phyloP scores from a whole-genome alignment of 306 rosid genomes.

The Citrullus amarus region DNA sequence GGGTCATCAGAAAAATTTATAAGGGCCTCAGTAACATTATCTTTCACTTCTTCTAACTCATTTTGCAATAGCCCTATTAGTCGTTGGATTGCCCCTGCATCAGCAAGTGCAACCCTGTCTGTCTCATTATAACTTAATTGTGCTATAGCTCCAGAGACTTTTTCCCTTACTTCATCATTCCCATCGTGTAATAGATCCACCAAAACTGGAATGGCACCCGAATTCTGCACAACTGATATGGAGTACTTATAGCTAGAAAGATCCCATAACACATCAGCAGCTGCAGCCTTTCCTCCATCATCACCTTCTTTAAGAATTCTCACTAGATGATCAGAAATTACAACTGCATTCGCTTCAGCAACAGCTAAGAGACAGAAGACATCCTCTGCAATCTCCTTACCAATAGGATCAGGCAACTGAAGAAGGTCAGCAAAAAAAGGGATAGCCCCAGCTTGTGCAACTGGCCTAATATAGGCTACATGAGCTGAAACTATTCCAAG shows the following conservation, averaged over 20 bases:
- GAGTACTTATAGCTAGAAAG: neutral
- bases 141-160: neutral
- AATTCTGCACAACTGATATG: neutral
- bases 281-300: neutral
- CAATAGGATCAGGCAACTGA: neutral
- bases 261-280: neutral
- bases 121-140: neutral
- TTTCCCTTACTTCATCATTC: neutral
- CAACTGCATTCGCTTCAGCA: neutral
- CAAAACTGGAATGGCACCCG: neutral
- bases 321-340: neutral
- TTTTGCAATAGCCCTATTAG: neutral
- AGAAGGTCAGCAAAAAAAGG: neutral
- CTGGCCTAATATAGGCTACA: neutral
- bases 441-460: conserved; percentile 2
- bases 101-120: neutral
- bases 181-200: conserved; percentile 1
- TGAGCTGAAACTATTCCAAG: conserved; percentile 7
- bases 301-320: conserved; percentile 2
- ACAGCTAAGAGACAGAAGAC: neutral
- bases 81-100: neutral
- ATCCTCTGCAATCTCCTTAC: conserved; percentile 1
- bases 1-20: neutral
- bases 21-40: neutral
- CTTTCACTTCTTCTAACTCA: neutral